A percentile compares a stretch with the other conserved stretches of the same genome.
phyloP scores from a whole-genome alignment of 257 asterid genomes.

The Gentiana macrophylla region DNA sequence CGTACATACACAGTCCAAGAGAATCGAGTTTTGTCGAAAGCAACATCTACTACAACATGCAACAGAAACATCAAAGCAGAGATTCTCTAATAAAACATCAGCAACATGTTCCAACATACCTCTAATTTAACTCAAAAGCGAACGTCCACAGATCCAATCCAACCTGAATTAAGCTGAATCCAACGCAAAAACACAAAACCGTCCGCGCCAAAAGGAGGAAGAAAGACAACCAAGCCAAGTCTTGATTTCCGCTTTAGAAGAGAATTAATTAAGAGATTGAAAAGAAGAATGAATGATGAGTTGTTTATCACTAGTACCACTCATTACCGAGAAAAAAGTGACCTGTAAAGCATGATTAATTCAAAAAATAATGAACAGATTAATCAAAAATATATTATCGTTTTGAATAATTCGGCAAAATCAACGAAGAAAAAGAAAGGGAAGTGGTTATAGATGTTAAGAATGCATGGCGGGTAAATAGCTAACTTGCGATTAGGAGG shows the following conservation, averaged over 20 bases:
- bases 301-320: conserved; percentile 36
- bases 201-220: not conserved
- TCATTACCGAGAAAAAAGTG: not conserved
- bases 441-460: not conserved
- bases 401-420: too few species aligned
- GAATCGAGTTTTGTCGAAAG: too few species aligned
- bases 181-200: not conserved
- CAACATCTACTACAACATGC: not conserved
- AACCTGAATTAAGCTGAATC: conserved; percentile 8
- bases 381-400: not conserved
- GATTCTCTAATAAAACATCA: not conserved
- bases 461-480: not conserved
- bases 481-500: too few species aligned
- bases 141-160: conserved; percentile 15
- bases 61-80: not conserved
- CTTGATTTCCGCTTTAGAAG: not conserved
- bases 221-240: conserved; percentile 18
- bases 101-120: conserved; percentile 6
- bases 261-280: conserved; percentile 3
- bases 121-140: not conserved
- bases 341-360: conserved; percentile 11
- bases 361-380: not conserved
- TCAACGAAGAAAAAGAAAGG: not conserved
- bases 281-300: conserved; percentile 14
- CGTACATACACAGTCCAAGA: not conserved